Evolutionary conservation across 495 filamentous ascomycete species (phyloP).

Genomic region (Chaetomidium leptoderma): DNA sequence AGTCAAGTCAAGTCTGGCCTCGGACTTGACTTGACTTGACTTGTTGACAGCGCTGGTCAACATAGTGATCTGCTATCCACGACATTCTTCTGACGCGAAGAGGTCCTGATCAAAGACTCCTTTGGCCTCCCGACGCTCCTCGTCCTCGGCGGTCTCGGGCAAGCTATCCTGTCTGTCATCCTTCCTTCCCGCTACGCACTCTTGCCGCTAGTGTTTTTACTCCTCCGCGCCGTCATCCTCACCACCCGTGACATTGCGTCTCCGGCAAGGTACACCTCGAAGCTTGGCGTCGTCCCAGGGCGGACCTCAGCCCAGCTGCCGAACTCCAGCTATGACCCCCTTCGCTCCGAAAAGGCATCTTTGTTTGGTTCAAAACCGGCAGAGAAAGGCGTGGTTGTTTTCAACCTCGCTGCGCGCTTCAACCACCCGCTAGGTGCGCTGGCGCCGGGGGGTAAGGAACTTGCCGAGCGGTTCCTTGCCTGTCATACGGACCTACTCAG

Average conservation of each 20-base stretch:
- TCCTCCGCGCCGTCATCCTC: slow-evolving; percentile 30
- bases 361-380: slow-evolving; percentile 1
- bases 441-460: slow-evolving; percentile 29
- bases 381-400: slow-evolving; percentile 17
- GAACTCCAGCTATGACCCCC: slow-evolving; percentile 4
- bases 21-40: not conserved
- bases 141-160: slow-evolving; percentile 40
- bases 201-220: slow-evolving; percentile 31
- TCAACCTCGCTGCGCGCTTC: slow-evolving; percentile 29
- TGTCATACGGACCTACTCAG: slow-evolving; percentile 7
- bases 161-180: slow-evolving; percentile 37
- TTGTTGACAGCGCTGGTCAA: too few relatives aligned
- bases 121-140: slow-evolving; percentile 43
- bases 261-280: not conserved
- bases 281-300: slow-evolving; percentile 1
- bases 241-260: slow-evolving; percentile 22
- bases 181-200: slow-evolving; percentile 36
- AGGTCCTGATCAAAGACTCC: slow-evolving; percentile 22
- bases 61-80: too few relatives aligned
- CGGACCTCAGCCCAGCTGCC: slow-evolving; percentile 16
- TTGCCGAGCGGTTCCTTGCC: slow-evolving; percentile 25
- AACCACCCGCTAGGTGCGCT: slow-evolving; percentile 36
- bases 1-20: not conserved
- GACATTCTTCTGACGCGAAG: not conserved
- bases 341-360: slow-evolving; percentile 2